Evolutionary conservation across 441 rosid species (phyloP).

Genomic region (Populus trichocarpa): DNA sequence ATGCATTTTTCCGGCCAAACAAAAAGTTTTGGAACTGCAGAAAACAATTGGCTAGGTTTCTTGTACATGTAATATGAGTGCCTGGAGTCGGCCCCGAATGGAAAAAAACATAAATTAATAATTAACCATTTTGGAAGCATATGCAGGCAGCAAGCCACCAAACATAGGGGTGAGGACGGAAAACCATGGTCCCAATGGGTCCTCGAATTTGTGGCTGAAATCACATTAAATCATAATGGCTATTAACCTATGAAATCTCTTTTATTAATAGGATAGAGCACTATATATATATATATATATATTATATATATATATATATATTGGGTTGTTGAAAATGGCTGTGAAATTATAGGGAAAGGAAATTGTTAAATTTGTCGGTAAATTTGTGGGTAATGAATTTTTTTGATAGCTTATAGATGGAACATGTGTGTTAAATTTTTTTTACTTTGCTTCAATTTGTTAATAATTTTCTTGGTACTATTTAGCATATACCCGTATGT

Average conservation of each 20-base stretch:
- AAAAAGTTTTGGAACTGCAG: too few species aligned
- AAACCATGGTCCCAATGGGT: neutral
- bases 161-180: neutral
- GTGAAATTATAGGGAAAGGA: neutral
- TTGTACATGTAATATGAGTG: too few species aligned
- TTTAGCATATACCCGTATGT: too few species aligned
- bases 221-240: neutral
- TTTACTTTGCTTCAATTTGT: rapidly evolving
- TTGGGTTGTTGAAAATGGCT: neutral
- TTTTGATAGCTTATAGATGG: neutral
- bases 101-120: neutral
- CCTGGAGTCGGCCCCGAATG: too few species aligned
- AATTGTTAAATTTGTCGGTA: too few species aligned
- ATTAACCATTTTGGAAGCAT: neutral
- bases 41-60: too few species aligned
- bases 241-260: neutral
- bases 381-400: too few species aligned
- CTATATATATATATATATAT: neutral
- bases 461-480: rapidly evolving
- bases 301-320: neutral
- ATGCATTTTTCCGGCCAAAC: too few species aligned
- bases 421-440: too few species aligned
- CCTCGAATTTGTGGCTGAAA: constrained; percentile 1
- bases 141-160: neutral
- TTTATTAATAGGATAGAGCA: neutral